Percentiles rank a stretch among this genome's conserved stretches.
These are phyloP conservation scores for Gracilariopsis chorda DNA, from an alignment of 23 red algal genomes.

Conservation along the genomic window DNA sequence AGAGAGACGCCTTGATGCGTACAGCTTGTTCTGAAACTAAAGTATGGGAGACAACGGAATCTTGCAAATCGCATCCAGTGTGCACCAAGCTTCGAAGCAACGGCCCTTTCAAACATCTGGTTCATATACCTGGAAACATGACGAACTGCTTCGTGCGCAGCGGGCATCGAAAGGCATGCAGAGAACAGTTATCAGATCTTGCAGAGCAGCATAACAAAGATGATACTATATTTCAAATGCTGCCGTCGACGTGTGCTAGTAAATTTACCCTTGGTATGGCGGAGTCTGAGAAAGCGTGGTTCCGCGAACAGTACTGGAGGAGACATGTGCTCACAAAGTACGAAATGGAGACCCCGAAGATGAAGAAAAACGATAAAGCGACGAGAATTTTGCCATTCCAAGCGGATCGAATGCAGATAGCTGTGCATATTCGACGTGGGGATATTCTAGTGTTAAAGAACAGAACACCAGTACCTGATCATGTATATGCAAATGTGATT, in stretches of 20 bases:
- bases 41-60: background rate
- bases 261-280: background rate
- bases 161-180: background rate
- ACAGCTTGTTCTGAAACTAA: background rate
- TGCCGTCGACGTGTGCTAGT: background rate
- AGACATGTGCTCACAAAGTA: background rate
- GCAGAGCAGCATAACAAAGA: background rate
- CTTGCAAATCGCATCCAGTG: background rate
- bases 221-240: conserved; percentile 24
- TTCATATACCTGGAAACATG: background rate
- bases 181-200: background rate
- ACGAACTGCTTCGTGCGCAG: background rate
- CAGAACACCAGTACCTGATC: background rate
- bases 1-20: background rate
- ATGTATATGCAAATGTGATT: background rate
- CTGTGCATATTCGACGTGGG: conserved; percentile 36
- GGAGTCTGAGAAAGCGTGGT: background rate
- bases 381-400: background rate
- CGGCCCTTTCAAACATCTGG: background rate
- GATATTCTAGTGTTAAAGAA: conserved; percentile 20
- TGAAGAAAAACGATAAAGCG: background rate
- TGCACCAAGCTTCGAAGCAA: background rate
- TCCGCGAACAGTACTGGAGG: conserved; percentile 21
- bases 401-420: background rate
- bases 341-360: background rate